phyloP scores from a whole-genome alignment of 257 asterid species.

The Solanum clarkiae region DNA sequence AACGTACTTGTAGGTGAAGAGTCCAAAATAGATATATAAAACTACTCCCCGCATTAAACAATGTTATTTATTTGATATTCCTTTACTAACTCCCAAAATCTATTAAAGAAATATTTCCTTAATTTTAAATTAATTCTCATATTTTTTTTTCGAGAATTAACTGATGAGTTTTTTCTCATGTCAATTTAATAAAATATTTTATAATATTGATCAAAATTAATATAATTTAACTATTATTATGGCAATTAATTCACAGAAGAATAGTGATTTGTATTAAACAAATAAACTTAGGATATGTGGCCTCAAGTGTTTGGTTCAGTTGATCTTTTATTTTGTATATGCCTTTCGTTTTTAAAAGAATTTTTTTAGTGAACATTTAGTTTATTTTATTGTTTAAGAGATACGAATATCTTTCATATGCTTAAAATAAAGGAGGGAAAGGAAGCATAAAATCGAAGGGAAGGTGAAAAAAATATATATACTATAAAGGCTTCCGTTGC shows the following conservation, averaged over 20 bases:
- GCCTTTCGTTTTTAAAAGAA: not conserved
- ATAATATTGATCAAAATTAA: too few relatives aligned
- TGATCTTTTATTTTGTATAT: not conserved
- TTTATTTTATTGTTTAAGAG: not conserved
- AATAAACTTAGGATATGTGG: not conserved
- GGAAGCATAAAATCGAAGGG: not conserved
- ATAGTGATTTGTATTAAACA: not conserved
- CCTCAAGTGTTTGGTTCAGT: not conserved
- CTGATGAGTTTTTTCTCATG: too few relatives aligned
- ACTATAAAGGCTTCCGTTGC: not conserved
- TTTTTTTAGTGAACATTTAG: not conserved
- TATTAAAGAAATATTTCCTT: not conserved
- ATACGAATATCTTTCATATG: not conserved
- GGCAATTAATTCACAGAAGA: too few relatives aligned
- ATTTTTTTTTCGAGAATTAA: too few relatives aligned
- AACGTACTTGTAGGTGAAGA: not conserved
- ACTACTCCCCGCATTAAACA: not conserved
- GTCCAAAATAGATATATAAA: not conserved
- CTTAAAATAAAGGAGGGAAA: not conserved
- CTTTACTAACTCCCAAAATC: not conserved
- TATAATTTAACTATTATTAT: too few relatives aligned
- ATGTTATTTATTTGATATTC: not conserved
- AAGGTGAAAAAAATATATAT: not conserved
- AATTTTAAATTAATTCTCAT: too few relatives aligned
- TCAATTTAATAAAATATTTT: too few relatives aligned